Base-by-base conservation (phyloP, 2,329 filamentous ascomycete species). In the Calonectria pseudoturangicola region DNA sequence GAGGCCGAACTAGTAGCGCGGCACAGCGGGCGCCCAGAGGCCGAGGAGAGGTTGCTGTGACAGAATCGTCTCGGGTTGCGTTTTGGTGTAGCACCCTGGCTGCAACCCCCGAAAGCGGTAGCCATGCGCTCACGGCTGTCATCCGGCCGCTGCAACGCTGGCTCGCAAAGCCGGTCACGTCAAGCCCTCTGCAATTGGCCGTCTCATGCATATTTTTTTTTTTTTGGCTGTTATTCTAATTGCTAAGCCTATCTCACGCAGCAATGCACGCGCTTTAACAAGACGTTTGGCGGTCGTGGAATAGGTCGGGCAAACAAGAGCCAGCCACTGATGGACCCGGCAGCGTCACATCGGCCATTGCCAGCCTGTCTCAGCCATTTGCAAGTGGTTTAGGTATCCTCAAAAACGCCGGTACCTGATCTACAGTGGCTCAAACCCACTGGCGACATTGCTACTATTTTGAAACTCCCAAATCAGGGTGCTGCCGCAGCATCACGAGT, bases 51-150 rank as follows among this genome's bases (percentile, higher is more conserved):
- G 71, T 43, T 70, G 74, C 75, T 83, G 83, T 82, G 79, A 83
- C 83, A 83, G 80, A 79, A 67, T 70, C 79, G 83, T 84, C 83
- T 83, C 82, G 82, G 71, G 74, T 82, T 65, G 75, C 73, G 80
- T 81, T 83, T 77, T 77, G 80, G 78, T 73, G 74, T 78, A 74
- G 75, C 74, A 68, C 75, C 75, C 73, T 73, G 28, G 64, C 33
- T 45, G 70, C 60, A 64, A 66, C 70, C 70, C 66, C 30, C 21
- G 21, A 27, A 60, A 65, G 36, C 54, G 66, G 60, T 28, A 67
- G 41, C 21, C 3, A 9, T 15, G 47, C 16, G 36, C 18, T 28
- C 28, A 28, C 51, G 51, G 51, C 51, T 58, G 30, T 25, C 51
- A 58, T 30, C 54, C n/a, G 54, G 33, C 54, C 54, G 33, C 33